Evolutionary conservation across 139 green algal species (phyloP), one percentile per base, ranked within the genome.

Genomic region (Marvania coccoides): DNA sequence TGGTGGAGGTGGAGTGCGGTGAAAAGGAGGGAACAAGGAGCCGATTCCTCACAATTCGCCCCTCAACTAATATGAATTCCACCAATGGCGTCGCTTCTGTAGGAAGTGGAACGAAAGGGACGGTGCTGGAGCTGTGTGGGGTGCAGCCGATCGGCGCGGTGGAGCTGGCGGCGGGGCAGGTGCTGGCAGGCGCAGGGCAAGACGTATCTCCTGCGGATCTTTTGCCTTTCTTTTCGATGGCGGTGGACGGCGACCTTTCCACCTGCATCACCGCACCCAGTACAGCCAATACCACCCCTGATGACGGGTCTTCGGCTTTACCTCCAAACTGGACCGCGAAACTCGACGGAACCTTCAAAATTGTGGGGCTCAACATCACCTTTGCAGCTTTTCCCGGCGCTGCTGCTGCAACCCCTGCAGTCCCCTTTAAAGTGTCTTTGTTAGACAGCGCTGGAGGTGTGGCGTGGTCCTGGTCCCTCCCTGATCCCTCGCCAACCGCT

Each of bases 161-260:
- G 1, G 58, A 65, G 33, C 54, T 72, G 57, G 23, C 29, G 33
- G 34, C 28, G 2, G 24, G 33, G 12, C 57, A 34, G 24, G 28
- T 56, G 36, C 31, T 66, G 45, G 10, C 14, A 26, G 29, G 35
- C 14, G 6, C 23, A 2, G 14, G 6, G 34, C 54, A 7, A 14
- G 33, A 28, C 37, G 31, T 10, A 35, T 15, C 8, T 29, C 14
- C 13, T n/a, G 14, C 10, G 55, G 15, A 15, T 47, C 36, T 67
- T 37, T 37, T 24, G 56, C 56, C 66, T 8, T 24, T 28, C 4
- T 34, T 47, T 9, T 6, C 66, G 6, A 19, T 67, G 35, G 53
- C 66, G 9, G 46, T 73, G 10, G 56, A 73, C n/a, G 66, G 66
- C 7, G 29, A n/a, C n/a, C n/a, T n/a, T n/a, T n/a, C n/a, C n/a